Base-by-base conservation (phyloP, 345 rosid genomes). In the Aquilaria yunnanensis region DNA sequence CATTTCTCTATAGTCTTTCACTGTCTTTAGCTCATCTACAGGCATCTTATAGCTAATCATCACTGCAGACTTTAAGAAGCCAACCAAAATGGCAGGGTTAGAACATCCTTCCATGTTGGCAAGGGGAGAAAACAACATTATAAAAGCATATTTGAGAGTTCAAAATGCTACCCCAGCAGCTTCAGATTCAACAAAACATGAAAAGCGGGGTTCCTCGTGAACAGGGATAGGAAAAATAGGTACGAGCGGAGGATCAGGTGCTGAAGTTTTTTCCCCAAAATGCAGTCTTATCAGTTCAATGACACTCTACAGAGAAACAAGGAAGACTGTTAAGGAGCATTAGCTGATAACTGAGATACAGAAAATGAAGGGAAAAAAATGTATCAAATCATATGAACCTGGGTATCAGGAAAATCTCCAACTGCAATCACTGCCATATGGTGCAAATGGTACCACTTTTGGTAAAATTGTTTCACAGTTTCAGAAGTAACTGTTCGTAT, bases 371-470 rank as follows among this genome's bases (percentile, higher is more conserved):
- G 43, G 5, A 37, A 37, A 37, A 37, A 37, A 1, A 9, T 5
- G 43, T 0, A 2, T 37, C 43, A 37, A 37, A 37, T 37, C 5
- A 37, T 37, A 49, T 75, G 57, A 69, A 92, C 98, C 95, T 89
- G 62, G 58, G 96, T 84, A 69, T 87, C 96, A 53, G 87, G 71
- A 72, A 92, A 92, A 71, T 92, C 98, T 64, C 98, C 98, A 77
- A 92, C 93, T 43, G 96, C 98, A 68, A 92, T 76, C 51, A 92
- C 85, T 64, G 96, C 96, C 96, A 92, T 92, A 67, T 92, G 79
- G 61, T 82, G 78, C 63, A 89, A 67, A 73, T 78, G 83, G 71
- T 92, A 92, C 98, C 98, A 92, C 73, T 89, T 87, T 62, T 61
- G 71, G 68, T 92, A 92, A 70, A 92, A 92, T 49, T 71, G 77